Evolutionary conservation across 805 yeast genomes (phyloP), one percentile per base, ranked within the genome.

Genomic region (Komagataella ulmi): DNA sequence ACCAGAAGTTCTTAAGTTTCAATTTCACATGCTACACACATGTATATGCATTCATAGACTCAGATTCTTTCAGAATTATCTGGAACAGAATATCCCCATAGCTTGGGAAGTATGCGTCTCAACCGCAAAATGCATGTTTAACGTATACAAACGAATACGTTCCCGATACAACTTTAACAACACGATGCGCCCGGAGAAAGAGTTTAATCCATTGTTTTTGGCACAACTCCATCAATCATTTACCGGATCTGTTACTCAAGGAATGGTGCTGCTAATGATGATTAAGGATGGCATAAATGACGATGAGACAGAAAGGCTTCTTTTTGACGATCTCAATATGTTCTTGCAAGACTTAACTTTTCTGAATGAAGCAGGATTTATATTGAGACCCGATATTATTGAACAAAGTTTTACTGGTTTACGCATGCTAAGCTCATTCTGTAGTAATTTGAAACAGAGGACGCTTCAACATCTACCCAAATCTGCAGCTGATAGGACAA

Each of bases 321-420:
- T 30, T 8, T 30, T 30, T 14, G 40, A 30, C 40, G 40, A 30
- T 30, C 40, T 30, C 40, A 30, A 30, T 10, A 30, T 30, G 40
- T 30, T 30, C 40, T 30, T 30, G 40, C 14, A 14, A 10, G 40
- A 30, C 40, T 8, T 30, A 12, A 30, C 40, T 30, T 30, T 30
- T 14, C 8, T 30, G 14, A 30, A 30, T 30, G 40, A 30, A 14
- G 7, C 40, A 10, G 84, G 83, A 0, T 64, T 79, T 53, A 71
- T 75, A 53, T 61, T 67, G 47, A 60, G 85, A 51, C 81, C 82
- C 0, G 84, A 79, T 59, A 76, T 79, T 46, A 73, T 78, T 24
- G 66, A 30, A 14, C 40, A 30, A 30, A 30, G 40, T 8, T 30
- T 30, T 8, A 30, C 40, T 30, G 40, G 40, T 30, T 30, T 30